Base-by-base conservation (phyloP, 768 basidiomycete genomes). In the Mycena vulgaris region DNA sequence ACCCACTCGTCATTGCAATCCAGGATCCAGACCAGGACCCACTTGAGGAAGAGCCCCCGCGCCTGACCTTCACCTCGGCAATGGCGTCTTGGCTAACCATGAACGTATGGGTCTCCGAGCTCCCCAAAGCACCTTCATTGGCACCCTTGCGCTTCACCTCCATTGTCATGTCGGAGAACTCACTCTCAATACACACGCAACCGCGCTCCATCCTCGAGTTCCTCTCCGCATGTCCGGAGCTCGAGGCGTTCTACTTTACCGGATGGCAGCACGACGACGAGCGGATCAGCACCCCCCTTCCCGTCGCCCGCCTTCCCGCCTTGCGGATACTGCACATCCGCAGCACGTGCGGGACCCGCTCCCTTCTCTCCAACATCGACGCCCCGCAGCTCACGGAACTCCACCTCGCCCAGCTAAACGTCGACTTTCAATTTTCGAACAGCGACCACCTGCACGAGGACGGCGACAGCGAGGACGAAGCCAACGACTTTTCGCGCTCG, bases 381-480 rank as follows among this genome's bases (percentile, higher is more conserved):
- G 85, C 88, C 2, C 93, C 93, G 21, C 83, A 80, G 2, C 87
- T 94, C 31, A 78, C 78, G 45, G 86, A 88, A 55, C 88, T 95
- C 45, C 86, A 86, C 75, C 90, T 95, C 68, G 83, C 88, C 8
- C 88, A 90, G 69, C 81, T 93, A 23, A 94, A 94, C 74, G 87
- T 90, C 76, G 91, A 92, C 60, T 88, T 86, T 68, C 74, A 76
- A 19, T 80, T 89, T 31, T 76, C 80, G 19, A 48, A 66, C 8
- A 59, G 77, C 30, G 80, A 76, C 10, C 75, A 80, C 27, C 17
- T 25, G 7, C 76, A 77, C 47, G 92, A 93, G 63, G 81, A 84
- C 8, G 92, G 92, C 35, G 93, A 94, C 69, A 91, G 89, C 72
- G 92, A 92, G 10, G 93, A 94, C 71, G 93, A 93, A 74, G 90